These are phyloP conservation scores for Suillus decipiens DNA, from an alignment of 768 basidiomycete species.

Conservation along the genomic window DNA sequence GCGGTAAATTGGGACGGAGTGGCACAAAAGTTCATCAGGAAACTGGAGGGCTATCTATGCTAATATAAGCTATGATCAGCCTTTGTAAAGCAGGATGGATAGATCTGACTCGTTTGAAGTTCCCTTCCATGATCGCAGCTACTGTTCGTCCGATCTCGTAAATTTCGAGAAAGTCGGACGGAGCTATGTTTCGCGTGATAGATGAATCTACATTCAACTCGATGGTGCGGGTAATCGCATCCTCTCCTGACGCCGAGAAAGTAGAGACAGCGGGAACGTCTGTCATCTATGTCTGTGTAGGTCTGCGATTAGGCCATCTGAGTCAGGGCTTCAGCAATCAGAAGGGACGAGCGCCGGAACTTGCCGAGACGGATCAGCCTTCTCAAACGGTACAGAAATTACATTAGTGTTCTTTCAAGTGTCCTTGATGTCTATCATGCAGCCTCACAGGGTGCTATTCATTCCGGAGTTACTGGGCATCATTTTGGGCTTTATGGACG, in stretches of 20 bases:
- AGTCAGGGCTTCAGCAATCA: too few relatives aligned
- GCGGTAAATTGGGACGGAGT: constrained; percentile 83
- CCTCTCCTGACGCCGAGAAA: constrained; percentile 62
- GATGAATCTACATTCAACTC: constrained; percentile 44
- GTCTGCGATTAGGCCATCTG: not conserved
- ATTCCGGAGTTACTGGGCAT: constrained; percentile 64
- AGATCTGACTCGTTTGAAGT: constrained; percentile 67
- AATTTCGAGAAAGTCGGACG: constrained; percentile 54
- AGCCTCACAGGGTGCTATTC: constrained; percentile 38
- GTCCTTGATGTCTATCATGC: not conserved
- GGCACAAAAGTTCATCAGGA: constrained; percentile 87
- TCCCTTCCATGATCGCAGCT: constrained; percentile 55
- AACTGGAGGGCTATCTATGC: constrained; percentile 87
- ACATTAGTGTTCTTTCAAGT: not conserved
- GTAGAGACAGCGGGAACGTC: constrained; percentile 17
- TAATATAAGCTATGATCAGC: not conserved
- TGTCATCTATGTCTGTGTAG: not conserved
- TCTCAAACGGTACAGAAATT: not conserved
- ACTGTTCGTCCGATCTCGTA: constrained; percentile 78
- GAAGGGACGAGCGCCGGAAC: too few relatives aligned
- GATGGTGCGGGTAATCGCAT: constrained; percentile 59
- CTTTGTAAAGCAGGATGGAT: not conserved
- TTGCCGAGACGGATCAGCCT: not conserved
- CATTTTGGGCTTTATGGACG: constrained; percentile 52
- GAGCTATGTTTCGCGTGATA: constrained; percentile 26